Evolutionary conservation across 805 yeast genomes (phyloP).

Genomic region (Wickerhamiella allomyrinae): DNA sequence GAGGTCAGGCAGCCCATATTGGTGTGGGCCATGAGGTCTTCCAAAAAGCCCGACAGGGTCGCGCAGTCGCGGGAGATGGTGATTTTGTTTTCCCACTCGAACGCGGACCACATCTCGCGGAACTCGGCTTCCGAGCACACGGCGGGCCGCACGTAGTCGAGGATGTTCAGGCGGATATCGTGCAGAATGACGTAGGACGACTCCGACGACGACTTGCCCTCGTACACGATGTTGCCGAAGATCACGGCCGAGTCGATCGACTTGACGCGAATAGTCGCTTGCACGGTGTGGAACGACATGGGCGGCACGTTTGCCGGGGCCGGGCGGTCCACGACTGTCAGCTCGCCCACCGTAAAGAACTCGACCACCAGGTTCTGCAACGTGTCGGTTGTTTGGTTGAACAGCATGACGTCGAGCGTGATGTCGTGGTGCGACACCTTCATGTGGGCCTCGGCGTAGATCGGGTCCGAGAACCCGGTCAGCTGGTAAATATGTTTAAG

Average conservation of each 20-base stretch:
- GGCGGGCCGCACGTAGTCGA: conserved; percentile 97
- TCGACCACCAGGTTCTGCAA: conserved; percentile 84
- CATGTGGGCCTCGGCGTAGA: conserved; percentile 93
- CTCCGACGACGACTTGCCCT: conserved; percentile 87
- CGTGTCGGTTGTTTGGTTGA: conserved; percentile 83
- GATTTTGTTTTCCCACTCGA: conserved; percentile 98
- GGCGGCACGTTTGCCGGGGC: conserved; percentile 84
- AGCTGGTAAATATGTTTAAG: conserved; percentile 79
- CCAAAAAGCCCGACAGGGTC: conserved; percentile 40
- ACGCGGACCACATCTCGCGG: conserved; percentile 98
- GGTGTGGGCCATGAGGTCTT: conserved; percentile 63
- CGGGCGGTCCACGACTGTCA: conserved; percentile 87
- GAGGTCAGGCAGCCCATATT: conserved; percentile 92
- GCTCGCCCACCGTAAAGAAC: conserved; percentile 90
- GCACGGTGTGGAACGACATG: conserved; percentile 88
- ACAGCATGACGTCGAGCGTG: conserved; percentile 80
- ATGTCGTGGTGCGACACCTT: conserved; percentile 96
- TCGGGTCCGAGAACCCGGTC: conserved; percentile 97
- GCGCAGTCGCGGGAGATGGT: conserved; percentile 34
- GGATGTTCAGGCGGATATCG: conserved; percentile 89
- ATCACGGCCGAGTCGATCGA: conserved; percentile 97
- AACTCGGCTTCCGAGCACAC: conserved; percentile 74
- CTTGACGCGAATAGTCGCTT: conserved; percentile 82
- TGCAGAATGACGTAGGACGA: conserved; percentile 80
- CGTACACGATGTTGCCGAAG: conserved; percentile 92